Evolutionary conservation across 192 early-diverging fungal genomes (phyloP).

Genomic region (Polychytrium aggregatum): DNA sequence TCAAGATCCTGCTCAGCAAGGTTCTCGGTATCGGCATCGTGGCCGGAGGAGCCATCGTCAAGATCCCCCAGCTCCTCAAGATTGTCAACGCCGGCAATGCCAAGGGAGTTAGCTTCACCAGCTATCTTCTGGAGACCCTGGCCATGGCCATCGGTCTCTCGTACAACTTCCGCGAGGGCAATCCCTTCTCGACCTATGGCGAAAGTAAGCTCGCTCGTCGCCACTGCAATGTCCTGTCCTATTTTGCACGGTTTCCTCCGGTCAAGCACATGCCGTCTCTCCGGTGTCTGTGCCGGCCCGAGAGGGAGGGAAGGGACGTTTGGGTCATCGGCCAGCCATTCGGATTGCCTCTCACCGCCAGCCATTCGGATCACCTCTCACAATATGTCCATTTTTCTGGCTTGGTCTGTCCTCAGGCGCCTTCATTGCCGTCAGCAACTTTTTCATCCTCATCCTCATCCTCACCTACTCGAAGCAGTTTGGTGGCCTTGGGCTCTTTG

Average conservation of each 20-base stretch:
- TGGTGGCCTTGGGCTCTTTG: constrained; percentile 8
- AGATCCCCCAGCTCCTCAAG: constrained; percentile 93
- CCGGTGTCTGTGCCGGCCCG: background rate
- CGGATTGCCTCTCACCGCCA: too few species aligned
- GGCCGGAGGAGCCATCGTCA: constrained; percentile 82
- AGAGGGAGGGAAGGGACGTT: too few species aligned
- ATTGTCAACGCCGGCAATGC: constrained; percentile 60
- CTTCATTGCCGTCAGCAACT: constrained; percentile 79
- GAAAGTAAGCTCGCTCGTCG: too few species aligned
- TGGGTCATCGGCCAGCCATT: too few species aligned
- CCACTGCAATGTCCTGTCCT: too few species aligned
- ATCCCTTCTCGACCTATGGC: constrained; percentile 72
- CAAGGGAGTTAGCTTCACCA: constrained; percentile 67
- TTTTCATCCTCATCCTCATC: constrained; percentile 50
- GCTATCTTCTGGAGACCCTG: constrained; percentile 73
- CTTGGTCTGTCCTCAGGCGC: too few species aligned
- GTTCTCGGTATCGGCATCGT: constrained; percentile 91
- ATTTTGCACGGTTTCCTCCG: background rate
- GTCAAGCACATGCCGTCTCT: background rate
- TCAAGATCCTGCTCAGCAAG: constrained; percentile 77
- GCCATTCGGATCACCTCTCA: too few species aligned
- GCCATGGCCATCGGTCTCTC: constrained; percentile 68
- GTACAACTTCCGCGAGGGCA: constrained; percentile 73
- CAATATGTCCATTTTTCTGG: too few species aligned
- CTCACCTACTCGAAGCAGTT: constrained; percentile 21